Base-by-base conservation (phyloP, 2,329 filamentous ascomycete genomes). In the Botrytis pseudocinerea region DNA sequence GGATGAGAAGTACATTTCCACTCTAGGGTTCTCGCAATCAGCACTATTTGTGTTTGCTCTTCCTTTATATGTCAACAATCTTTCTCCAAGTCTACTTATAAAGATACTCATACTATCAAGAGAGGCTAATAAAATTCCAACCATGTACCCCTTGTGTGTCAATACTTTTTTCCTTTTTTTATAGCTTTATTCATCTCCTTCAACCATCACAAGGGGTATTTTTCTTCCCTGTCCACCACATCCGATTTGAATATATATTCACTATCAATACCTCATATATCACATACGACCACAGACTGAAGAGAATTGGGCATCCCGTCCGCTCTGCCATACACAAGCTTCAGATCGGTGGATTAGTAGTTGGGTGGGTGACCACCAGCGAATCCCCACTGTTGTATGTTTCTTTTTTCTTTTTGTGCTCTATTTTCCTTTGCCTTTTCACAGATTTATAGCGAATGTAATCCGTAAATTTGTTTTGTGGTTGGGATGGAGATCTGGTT, bases 221-320 rank as follows among this genome's bases (percentile, higher is more conserved):
- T 57, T 57, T 28, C 51, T 28, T 28, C 51, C 51, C 14, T 32
- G 1, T 28, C 14, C 51, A 32, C n/a, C 51, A 28, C 14, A 32
- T 18, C 3, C 1, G 0, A 32, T 3, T 9, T 10, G 51, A 28
- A 28, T 57, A 57, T 14, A 28, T 57, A 57, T 57, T 16, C 51
- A 28, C 16, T 57, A 18, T 57, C 51, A 9, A 18, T 0, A 14
- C 51, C 6, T 0, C 0, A 0, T 0, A 14, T 28, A 2, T 28
- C 51, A 54, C n/a, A 54, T 46, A 46, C 44, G 44, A 46, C 44
- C 44, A 46, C 22, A 46, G 42, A 44, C 42, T 44, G 42, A 44
- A 44, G 44, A 46, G 51, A 54, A 54, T 54, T 54, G 51, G 51
- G 51, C 51, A 57, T 57, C 51, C 48, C 48, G 48, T 54, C 48